Percentiles rank a stretch among this genome's conserved stretches.
phyloP scores from a whole-genome alignment of 140 eudicot genomes.

The Flaveria floridana region DNA sequence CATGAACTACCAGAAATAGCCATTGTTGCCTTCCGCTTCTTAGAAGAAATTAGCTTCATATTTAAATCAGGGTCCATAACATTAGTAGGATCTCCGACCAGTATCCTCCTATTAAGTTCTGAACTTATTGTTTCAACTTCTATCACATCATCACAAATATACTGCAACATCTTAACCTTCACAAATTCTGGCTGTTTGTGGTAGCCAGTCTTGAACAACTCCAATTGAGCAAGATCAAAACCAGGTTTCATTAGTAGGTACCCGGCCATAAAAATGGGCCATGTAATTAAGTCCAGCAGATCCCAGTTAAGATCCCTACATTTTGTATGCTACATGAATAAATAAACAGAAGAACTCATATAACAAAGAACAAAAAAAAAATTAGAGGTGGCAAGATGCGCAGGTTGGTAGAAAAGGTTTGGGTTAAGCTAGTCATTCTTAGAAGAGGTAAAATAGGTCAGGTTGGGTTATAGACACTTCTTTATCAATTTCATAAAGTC shows the following conservation, averaged over 20 bases:
- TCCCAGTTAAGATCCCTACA: conserved; percentile 92
- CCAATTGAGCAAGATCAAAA: conserved; percentile 53
- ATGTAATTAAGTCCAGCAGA: conserved; percentile 75
- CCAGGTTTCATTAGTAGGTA: conserved; percentile 68
- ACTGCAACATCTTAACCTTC: conserved; percentile 65
- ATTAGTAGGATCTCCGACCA: conserved; percentile 39
- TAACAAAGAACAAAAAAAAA: neutral
- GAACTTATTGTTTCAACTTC: conserved; percentile 65
- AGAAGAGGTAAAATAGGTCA: neutral
- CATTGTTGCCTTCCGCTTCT: conserved; percentile 40
- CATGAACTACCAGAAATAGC: conserved; percentile 49
- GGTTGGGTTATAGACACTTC: neutral
- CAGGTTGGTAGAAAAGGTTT: neutral
- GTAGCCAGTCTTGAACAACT: conserved; percentile 57
- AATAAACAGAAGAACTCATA: conserved; percentile 7
- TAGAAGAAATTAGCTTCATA: conserved; percentile 31
- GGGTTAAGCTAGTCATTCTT: neutral
- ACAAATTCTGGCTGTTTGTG: conserved; percentile 56
- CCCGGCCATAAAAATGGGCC: conserved; percentile 89
- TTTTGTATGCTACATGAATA: neutral
- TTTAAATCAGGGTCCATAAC: conserved; percentile 44
- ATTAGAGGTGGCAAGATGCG: neutral
- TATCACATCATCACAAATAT: conserved; percentile 82
- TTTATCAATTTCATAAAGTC: neutral
- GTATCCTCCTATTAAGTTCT: conserved; percentile 63